Evolutionary conservation across 225 moss, liverwort and hornwort species (phyloP).

Genomic region (Bryum argenteum): DNA sequence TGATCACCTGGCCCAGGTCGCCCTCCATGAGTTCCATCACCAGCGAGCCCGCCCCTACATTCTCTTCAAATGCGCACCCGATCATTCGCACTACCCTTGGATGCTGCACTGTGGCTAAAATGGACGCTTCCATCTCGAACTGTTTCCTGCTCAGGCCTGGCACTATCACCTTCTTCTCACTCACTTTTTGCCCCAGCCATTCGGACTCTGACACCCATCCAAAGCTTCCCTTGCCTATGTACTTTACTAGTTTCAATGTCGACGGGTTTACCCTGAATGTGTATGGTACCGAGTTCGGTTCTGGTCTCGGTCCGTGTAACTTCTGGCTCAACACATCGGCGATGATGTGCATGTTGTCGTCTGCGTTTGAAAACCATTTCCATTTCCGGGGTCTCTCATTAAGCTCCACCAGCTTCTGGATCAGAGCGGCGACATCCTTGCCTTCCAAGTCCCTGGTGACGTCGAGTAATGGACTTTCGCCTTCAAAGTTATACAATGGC

Average conservation of each 20-base stretch:
- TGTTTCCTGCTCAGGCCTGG: conserved; percentile 45
- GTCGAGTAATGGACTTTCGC: background rate
- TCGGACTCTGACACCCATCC: conserved; percentile 53
- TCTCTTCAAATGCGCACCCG: conserved; percentile 45
- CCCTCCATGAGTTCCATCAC: conserved; percentile 62
- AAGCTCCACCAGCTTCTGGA: conserved; percentile 38
- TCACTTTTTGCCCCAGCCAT: conserved; percentile 45
- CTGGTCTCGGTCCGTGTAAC: conserved; percentile 47
- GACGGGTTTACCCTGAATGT: conserved; percentile 43
- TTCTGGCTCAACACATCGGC: conserved; percentile 54
- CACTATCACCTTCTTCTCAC: conserved; percentile 49
- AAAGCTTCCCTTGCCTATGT: conserved; percentile 40
- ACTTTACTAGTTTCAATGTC: conserved; percentile 21
- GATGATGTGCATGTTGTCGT: conserved; percentile 29
- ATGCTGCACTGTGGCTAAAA: conserved; percentile 54
- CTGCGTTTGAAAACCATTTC: too few relatives aligned
- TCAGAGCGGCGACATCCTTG: conserved; percentile 31
- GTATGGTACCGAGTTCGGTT: conserved; percentile 39
- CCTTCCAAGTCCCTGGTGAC: conserved; percentile 28
- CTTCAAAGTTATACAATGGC: conserved; percentile 18
- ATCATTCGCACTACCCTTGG: conserved; percentile 52
- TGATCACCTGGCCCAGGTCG: conserved; percentile 48
- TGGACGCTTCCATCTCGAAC: conserved; percentile 57
- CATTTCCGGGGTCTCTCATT: conserved; percentile 20
- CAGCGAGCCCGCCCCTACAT: conserved; percentile 33